These are phyloP conservation scores for Trichoderma simmonsii DNA, from an alignment of 2,329 filamentous ascomycete species.

Conservation along the genomic window DNA sequence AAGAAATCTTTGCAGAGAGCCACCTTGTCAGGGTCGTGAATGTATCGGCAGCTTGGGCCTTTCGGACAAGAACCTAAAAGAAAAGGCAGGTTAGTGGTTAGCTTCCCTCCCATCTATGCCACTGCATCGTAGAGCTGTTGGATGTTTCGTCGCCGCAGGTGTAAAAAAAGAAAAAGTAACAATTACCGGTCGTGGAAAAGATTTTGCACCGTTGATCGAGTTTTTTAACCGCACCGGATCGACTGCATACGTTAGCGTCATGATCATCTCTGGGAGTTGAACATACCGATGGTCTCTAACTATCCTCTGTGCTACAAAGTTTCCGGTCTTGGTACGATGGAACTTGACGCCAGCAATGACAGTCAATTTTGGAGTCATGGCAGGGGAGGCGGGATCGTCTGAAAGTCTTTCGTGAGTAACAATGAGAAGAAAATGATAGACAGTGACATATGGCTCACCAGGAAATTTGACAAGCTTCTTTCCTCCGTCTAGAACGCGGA, in stretches of 20 bases:
- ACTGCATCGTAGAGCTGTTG: conserved; percentile 22
- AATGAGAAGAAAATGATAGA: background rate
- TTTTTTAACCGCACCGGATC: conserved; percentile 60
- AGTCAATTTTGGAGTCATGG: conserved; percentile 70
- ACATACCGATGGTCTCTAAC: conserved; percentile 74
- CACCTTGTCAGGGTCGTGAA: conserved; percentile 82
- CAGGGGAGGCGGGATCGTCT: conserved; percentile 60
- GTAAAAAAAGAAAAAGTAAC: conserved; percentile 35
- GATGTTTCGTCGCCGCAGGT: conserved; percentile 25
- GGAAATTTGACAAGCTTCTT: conserved; percentile 75
- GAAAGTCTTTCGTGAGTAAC: background rate
- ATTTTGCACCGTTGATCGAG: conserved; percentile 70
- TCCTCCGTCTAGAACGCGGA: conserved; percentile 70
- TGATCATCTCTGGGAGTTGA: conserved; percentile 21
- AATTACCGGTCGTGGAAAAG: conserved; percentile 68
- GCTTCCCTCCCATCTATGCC: conserved; percentile 38
- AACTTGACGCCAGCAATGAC: conserved; percentile 76
- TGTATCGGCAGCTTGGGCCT: conserved; percentile 74
- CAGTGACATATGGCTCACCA: conserved; percentile 47
- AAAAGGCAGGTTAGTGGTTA: conserved; percentile 41
- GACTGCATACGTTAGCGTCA: conserved; percentile 44
- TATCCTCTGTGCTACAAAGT: conserved; percentile 74
- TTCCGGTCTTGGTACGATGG: conserved; percentile 81
- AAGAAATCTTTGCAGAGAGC: conserved; percentile 88
- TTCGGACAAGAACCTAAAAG: conserved; percentile 76